Evolutionary conservation across 495 filamentous ascomycete species (phyloP), one percentile per base, ranked within the genome.

Genomic region (Cairneyella variabilis): DNA sequence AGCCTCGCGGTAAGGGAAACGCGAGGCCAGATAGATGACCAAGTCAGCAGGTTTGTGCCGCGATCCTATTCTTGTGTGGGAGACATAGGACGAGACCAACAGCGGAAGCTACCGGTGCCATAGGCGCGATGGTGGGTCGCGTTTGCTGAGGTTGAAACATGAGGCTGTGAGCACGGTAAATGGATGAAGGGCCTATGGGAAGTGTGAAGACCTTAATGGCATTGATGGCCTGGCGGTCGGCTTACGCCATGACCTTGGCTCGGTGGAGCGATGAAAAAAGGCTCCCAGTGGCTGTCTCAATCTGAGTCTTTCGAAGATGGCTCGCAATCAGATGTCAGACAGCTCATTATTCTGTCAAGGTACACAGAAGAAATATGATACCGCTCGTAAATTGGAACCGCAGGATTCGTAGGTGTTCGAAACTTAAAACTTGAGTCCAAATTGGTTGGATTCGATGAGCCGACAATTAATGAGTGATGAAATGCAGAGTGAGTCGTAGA

Each of bases 111-210:
- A 45, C 17, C 44, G 26, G 34, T 46, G 48, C 36, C 41, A 45
- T 44, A 62, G 56, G 47, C 60, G 60, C 60, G 56, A 46, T 43
- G 57, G 26, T 48, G 50, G 56, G 48, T 42, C 48, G 58, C 44
- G 25, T 50, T 38, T 55, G 57, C 22, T 26, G 51, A 27, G 9
- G 27, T 40, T 28, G 47, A 60, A 57, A 56, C 48, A 32, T 48
- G 26, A 48, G 48, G 54, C 44, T 44, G 43, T 23, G 22, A 60
- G 40, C 38, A 52, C 57, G 51, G 51, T 50, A 55, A 47, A 56
- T n/a, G 21, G 14, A 28, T 8, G 12, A 18, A n/a, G 42, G 36
- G 10, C 37, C 53, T 42, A 43, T 49, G 26, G 12, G 26, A 25
- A 50, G 41, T 14, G 38, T n/a, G n/a, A n/a, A 22, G 26, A 21